These are phyloP conservation scores for Termitomyces sp. DNA, from an alignment of 768 basidiomycete species.

Conservation along the genomic window DNA sequence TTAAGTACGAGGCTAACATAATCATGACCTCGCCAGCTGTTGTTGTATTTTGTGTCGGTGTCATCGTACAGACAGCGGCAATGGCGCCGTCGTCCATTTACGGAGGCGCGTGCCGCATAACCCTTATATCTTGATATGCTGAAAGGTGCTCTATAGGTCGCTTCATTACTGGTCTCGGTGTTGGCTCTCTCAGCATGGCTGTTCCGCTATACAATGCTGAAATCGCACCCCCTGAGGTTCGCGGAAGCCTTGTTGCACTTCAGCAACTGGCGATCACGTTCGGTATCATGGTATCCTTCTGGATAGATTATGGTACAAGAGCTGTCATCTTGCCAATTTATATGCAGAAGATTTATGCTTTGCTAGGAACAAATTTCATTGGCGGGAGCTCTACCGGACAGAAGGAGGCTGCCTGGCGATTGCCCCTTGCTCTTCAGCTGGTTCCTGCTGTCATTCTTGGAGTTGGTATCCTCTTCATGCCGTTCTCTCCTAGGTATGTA, in stretches of 20 bases:
- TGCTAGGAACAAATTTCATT: slow-evolving; percentile 61
- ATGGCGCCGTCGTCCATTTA: slow-evolving; percentile 56
- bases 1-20: background rate
- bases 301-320: slow-evolving; percentile 43
- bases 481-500: slow-evolving; percentile 65
- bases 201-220: slow-evolving; percentile 75
- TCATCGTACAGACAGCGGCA: slow-evolving; percentile 67
- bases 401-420: slow-evolving; percentile 67
- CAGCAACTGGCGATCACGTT: slow-evolving; percentile 83
- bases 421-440: slow-evolving; percentile 71
- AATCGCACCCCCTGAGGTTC: slow-evolving; percentile 76
- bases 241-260: slow-evolving; percentile 75
- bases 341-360: slow-evolving; percentile 36
- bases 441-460: slow-evolving; percentile 70
- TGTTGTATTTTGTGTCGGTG: slow-evolving; percentile 61
- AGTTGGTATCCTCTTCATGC: slow-evolving; percentile 70
- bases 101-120: slow-evolving; percentile 35
- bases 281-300: slow-evolving; percentile 65
- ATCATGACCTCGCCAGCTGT: slow-evolving; percentile 39
- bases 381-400: slow-evolving; percentile 56
- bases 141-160: slow-evolving; percentile 37
- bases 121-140: background rate
- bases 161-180: slow-evolving; percentile 76
- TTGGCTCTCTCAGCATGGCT: slow-evolving; percentile 79
- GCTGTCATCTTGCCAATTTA: background rate